A percentile compares a stretch with the other conserved stretches of the same genome.
These are phyloP conservation scores for Boletus sp. DNA, from an alignment of 1,284 basidiomycete species.

Conservation along the genomic window DNA sequence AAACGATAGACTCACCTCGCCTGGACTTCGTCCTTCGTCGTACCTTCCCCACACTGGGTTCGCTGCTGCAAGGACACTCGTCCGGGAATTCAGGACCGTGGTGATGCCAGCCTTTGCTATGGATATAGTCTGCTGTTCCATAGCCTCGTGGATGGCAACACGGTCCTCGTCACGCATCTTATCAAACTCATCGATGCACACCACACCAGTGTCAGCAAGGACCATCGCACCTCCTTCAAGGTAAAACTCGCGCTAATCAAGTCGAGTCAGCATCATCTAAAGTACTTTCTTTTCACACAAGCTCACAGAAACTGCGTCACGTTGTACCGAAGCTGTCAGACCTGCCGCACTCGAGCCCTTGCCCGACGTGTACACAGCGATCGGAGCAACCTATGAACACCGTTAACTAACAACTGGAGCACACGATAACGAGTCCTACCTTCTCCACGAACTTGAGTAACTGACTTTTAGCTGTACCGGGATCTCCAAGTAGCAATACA, in stretches of 20 bases:
- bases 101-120: constrained; percentile 99
- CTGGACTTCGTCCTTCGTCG: constrained; percentile 95
- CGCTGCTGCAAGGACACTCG: constrained; percentile 95
- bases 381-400: constrained; percentile 77
- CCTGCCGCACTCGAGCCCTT: constrained; percentile 98
- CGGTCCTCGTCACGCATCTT: constrained; percentile 99
- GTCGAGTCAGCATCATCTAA: constrained; percentile 1
- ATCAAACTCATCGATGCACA: constrained; percentile 99
- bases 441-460: constrained; percentile 99
- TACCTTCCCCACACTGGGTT: constrained; percentile 99
- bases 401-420: background rate
- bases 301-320: constrained; percentile 85
- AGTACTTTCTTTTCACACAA: background rate
- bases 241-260: constrained; percentile 88
- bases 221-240: constrained; percentile 99
- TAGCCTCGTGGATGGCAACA: constrained; percentile 99
- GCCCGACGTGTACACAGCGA: constrained; percentile 97
- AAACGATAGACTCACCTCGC: constrained; percentile 61
- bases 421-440: constrained; percentile 41
- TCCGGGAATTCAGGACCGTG: constrained; percentile 95
- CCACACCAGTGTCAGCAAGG: constrained; percentile 96
- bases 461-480: constrained; percentile 98
- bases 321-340: constrained; percentile 96
- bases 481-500: constrained; percentile 93
- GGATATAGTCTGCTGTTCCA: constrained; percentile 99